Evolutionary conservation across 805 yeast species (phyloP).

Genomic region (Danielia oregonensis): DNA sequence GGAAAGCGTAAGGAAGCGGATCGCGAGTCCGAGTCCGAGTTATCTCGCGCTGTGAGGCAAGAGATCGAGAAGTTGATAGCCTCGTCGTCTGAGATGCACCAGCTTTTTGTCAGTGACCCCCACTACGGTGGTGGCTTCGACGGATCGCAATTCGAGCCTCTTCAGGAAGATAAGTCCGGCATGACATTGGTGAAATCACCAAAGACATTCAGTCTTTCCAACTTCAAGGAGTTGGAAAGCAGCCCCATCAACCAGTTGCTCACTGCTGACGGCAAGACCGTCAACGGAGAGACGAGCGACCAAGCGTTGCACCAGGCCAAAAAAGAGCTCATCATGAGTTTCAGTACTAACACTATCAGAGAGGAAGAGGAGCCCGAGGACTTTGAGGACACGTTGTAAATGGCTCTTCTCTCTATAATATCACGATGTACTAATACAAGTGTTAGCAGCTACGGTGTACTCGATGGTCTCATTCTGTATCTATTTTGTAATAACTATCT

Average conservation of each 20-base stretch:
- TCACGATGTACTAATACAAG: no score
- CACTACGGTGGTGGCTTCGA: neutral
- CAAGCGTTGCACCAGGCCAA: slow-evolving; percentile 4
- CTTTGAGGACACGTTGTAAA: neutral
- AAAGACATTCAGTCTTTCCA: slow-evolving; percentile 35
- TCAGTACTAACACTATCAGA: slow-evolving; percentile 34
- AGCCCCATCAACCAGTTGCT: slow-evolving; percentile 36
- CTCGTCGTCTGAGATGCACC: slow-evolving; percentile 11
- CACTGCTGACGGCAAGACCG: slow-evolving; percentile 12
- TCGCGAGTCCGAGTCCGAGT: slow-evolving; percentile 23
- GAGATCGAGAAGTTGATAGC: slow-evolving; percentile 26
- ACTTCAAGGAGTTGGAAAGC: slow-evolving; percentile 28
- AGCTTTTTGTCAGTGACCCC: slow-evolving; percentile 10
- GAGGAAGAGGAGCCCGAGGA: slow-evolving; percentile 40
- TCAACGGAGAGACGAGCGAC: neutral
- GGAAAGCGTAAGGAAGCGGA: slow-evolving; percentile 6
- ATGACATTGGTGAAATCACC: slow-evolving; percentile 34
- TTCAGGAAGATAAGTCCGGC: slow-evolving; percentile 14
- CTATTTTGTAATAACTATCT: no score
- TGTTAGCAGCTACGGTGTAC: neutral
- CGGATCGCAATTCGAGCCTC: neutral
- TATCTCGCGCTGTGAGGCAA: slow-evolving; percentile 28
- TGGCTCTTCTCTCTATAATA: neutral
- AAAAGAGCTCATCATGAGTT: slow-evolving; percentile 25
- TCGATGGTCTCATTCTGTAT: neutral